phyloP scores from a whole-genome alignment of 768 basidiomycete species.

The Dioszegia hungarica region DNA sequence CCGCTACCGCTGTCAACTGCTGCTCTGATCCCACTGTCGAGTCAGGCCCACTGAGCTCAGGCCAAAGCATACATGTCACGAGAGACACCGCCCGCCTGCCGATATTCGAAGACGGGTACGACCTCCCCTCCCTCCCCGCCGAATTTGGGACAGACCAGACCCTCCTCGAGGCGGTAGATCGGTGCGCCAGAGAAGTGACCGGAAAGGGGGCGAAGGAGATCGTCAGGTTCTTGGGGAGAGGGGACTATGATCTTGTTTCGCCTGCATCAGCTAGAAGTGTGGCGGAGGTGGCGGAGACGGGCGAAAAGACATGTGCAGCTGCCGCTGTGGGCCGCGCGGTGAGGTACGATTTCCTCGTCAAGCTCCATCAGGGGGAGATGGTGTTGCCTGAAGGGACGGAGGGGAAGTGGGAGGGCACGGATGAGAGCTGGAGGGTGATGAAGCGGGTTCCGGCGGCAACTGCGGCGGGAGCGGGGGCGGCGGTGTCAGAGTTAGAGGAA shows the following conservation, averaged over 20 bases:
- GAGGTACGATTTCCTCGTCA: not conserved
- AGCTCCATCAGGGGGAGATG: not conserved
- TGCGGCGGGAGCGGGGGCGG: not conserved
- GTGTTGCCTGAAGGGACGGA: not conserved
- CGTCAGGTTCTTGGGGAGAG: not conserved
- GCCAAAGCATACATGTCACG: no score
- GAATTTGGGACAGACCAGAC: not conserved
- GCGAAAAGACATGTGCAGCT: no score
- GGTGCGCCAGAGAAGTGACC: not conserved
- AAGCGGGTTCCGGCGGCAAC: not conserved
- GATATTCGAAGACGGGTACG: not conserved
- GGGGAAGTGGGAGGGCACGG: constrained; percentile 4
- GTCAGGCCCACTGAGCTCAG: no score
- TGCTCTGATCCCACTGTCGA: no score
- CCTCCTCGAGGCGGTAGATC: not conserved
- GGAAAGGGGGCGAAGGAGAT: not conserved
- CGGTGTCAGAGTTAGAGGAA: no score
- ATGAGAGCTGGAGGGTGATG: constrained; percentile 6
- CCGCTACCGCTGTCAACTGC: not conserved
- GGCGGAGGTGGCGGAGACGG: no score
- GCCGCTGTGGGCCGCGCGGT: no score
- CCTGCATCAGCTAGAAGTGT: no score
- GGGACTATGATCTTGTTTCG: no score
- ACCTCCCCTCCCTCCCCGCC: not conserved
- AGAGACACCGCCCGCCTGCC: no score